Conservation (phyloP, 2,329 filamentous ascomycete species). For the Didymella lethalis region DNA sequence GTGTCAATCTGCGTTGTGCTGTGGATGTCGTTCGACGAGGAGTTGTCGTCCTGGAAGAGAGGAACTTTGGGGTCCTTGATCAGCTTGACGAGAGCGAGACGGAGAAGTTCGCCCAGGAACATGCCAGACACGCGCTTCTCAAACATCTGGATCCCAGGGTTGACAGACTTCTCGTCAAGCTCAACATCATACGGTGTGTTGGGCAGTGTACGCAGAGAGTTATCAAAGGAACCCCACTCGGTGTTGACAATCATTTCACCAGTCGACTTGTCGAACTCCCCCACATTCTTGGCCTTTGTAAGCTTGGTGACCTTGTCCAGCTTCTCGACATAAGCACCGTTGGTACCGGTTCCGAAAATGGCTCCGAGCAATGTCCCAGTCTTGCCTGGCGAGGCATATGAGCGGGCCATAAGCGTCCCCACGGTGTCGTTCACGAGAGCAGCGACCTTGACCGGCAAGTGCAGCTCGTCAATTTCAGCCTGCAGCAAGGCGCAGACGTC, state of each 20-base stretch:
- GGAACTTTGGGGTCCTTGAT: constrained; percentile 70
- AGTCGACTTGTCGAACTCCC: constrained; percentile 77
- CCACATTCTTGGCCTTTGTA: constrained; percentile 51
- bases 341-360: constrained; percentile 97
- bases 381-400: constrained; percentile 90
- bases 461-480: constrained; percentile 83
- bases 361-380: constrained; percentile 88
- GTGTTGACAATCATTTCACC: constrained; percentile 98
- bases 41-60: constrained; percentile 80
- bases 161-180: constrained; percentile 81
- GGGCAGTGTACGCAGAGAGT: constrained; percentile 85
- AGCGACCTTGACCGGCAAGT: constrained; percentile 90
- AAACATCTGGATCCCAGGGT: constrained; percentile 97
- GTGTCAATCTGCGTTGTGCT: constrained; percentile 69
- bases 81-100: constrained; percentile 76
- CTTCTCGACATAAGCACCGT: constrained; percentile 97
- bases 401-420: constrained; percentile 95
- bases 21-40: constrained; percentile 70
- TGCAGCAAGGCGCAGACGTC: constrained; percentile 94
- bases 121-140: constrained; percentile 98
- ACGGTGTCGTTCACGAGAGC: constrained; percentile 98
- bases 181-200: constrained; percentile 82
- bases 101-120: constrained; percentile 95
- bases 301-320: constrained; percentile 83
- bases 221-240: constrained; percentile 99